Percentiles rank a stretch among this genome's conserved stretches.
Evolutionary conservation across 2,329 filamentous ascomycete species (phyloP).

Genomic region (Penicillium sp.): DNA sequence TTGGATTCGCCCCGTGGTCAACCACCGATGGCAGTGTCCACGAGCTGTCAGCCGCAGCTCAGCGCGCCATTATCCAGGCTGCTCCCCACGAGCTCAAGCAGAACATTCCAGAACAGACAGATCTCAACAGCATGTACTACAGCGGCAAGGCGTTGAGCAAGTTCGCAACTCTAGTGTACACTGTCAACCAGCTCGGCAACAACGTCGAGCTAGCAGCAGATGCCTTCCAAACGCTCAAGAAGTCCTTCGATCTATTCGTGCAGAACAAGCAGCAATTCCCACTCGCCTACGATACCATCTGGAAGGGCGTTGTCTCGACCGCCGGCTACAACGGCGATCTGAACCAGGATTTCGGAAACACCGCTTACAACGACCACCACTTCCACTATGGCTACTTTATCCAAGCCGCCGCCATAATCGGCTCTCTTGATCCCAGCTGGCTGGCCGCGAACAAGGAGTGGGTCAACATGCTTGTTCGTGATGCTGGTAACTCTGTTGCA

Average conservation of each 20-base stretch:
- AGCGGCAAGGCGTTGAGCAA: constrained; percentile 78
- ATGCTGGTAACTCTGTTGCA: constrained; percentile 66
- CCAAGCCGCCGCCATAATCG: constrained; percentile 74
- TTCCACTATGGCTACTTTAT: constrained; percentile 76
- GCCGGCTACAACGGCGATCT: constrained; percentile 61
- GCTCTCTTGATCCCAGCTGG: constrained; percentile 68
- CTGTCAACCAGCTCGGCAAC: constrained; percentile 54
- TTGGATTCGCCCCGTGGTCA: constrained; percentile 74
- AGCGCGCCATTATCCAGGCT: constrained; percentile 51
- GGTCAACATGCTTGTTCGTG: constrained; percentile 75
- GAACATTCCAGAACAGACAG: constrained; percentile 62
- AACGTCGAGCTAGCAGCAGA: constrained; percentile 50
- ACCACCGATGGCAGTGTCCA: constrained; percentile 38
- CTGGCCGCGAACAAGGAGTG: constrained; percentile 63
- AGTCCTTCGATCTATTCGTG: constrained; percentile 57
- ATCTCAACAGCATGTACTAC: constrained; percentile 84
- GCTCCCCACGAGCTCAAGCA: constrained; percentile 67
- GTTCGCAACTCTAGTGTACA: constrained; percentile 61
- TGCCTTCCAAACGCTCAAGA: constrained; percentile 56
- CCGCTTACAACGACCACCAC: constrained; percentile 59
- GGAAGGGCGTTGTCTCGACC: constrained; percentile 73
- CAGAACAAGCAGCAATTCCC: constrained; percentile 59
- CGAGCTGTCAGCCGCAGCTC: constrained; percentile 42
- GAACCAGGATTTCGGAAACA: constrained; percentile 80
- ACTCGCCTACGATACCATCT: constrained; percentile 50